phyloP scores from a whole-genome alignment of 345 rosid genomes.

The Leavenworthia alabamica region DNA sequence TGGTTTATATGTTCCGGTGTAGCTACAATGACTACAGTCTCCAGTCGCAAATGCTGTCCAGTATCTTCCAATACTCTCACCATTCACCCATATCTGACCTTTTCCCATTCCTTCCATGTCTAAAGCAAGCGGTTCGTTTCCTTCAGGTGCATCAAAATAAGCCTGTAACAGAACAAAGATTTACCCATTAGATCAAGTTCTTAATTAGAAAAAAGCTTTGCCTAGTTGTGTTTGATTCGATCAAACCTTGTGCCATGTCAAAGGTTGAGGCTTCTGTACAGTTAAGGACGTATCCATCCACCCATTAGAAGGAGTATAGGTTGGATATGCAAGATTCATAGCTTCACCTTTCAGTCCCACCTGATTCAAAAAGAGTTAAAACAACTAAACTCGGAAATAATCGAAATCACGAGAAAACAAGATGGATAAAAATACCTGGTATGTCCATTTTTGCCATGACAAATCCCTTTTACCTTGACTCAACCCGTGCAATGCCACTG shows the following conservation, averaged over 20 bases:
- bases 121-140: conserved; percentile 85
- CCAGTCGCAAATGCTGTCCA: conserved; percentile 90
- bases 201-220: not conserved
- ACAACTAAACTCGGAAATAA: not conserved
- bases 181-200: not conserved
- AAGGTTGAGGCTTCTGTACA: conserved; percentile 65
- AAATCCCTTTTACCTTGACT: conserved; percentile 83
- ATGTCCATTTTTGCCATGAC: conserved; percentile 96
- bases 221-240: not conserved
- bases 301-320: conserved; percentile 49
- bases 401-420: not conserved
- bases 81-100: conserved; percentile 96
- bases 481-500: conserved; percentile 90
- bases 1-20: conserved; percentile 71
- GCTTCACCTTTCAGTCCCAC: conserved; percentile 98
- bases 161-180: conserved; percentile 36
- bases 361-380: conserved; percentile 38
- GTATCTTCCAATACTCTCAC: conserved; percentile 89
- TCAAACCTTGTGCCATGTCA: conserved; percentile 94
- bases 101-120: conserved; percentile 98
- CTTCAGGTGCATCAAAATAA: conserved; percentile 85
- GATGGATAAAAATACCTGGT: conserved; percentile 51
- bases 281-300: conserved; percentile 68
- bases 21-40: conserved; percentile 68
- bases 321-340: conserved; percentile 71